A percentile compares a stretch with the other conserved stretches of the same genome.
These are phyloP conservation scores for Choanephora cucurbitarum DNA, from an alignment of 371 early-diverging fungal species.

Conservation along the genomic window DNA sequence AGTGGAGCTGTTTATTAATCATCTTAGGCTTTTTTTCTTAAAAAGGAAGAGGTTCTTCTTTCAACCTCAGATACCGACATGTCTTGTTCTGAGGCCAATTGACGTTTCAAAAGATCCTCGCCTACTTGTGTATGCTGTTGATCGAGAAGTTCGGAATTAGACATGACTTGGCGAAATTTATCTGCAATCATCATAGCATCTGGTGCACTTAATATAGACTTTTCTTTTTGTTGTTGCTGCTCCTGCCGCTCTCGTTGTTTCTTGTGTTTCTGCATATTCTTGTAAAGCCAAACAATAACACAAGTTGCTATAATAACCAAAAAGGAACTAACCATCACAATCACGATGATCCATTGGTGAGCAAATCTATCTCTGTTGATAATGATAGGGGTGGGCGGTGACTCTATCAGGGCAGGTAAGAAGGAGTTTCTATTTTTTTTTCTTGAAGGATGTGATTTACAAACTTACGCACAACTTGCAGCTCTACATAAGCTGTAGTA, in stretches of 20 bases:
- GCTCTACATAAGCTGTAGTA: slow-evolving; percentile 3
- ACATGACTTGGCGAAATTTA: slow-evolving; percentile 23
- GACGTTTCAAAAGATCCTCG: slow-evolving; percentile 15
- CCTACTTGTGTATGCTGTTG: slow-evolving; percentile 11
- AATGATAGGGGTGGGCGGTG: background rate
- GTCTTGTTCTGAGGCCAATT: slow-evolving; percentile 15
- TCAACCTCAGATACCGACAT: slow-evolving; percentile 16
- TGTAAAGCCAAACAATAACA: slow-evolving; percentile 22
- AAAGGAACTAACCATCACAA: slow-evolving; percentile 19
- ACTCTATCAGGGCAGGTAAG: slow-evolving; percentile 9
- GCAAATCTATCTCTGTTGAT: slow-evolving; percentile 2
- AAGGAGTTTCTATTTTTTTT: background rate
- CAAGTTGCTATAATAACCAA: slow-evolving; percentile 13
- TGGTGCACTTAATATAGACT: slow-evolving; percentile 18
- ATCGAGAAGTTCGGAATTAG: slow-evolving; percentile 3
- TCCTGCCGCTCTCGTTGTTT: slow-evolving; percentile 5
- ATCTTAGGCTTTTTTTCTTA: background rate
- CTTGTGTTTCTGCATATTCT: slow-evolving; percentile 20
- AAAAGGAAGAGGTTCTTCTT: slow-evolving; percentile 13
- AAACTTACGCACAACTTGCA: slow-evolving; percentile 17
- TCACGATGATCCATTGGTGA: slow-evolving; percentile 23
- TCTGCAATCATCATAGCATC: slow-evolving; percentile 24
- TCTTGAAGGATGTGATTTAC: no score
- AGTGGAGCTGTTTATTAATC: background rate
- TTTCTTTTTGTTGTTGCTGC: slow-evolving; percentile 9